Percentiles rank a stretch among this genome's conserved stretches.
Evolutionary conservation across 2,329 filamentous ascomycete genomes (phyloP).

Genomic region (Microcyclospora pomicola): DNA sequence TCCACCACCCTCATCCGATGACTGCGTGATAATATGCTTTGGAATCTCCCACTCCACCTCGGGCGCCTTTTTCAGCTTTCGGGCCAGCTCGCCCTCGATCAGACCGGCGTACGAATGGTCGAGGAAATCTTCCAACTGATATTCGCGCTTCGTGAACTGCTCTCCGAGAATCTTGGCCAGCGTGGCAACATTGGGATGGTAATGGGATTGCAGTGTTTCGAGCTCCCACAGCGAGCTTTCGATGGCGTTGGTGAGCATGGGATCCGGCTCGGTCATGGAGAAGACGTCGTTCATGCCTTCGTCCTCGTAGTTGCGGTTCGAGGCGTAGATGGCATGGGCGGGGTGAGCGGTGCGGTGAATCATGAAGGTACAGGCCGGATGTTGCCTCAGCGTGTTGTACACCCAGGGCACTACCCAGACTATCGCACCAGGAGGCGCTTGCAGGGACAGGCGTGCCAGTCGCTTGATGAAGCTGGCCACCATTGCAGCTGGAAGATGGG

Average conservation of each 20-base stretch:
- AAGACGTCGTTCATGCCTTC: slow-evolving; percentile 63
- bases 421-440: slow-evolving; percentile 77
- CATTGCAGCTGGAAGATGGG: slow-evolving; percentile 78
- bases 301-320: slow-evolving; percentile 30
- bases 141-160: slow-evolving; percentile 91
- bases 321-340: slow-evolving; percentile 17
- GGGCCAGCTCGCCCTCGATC: slow-evolving; percentile 68
- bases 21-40: slow-evolving; percentile 54
- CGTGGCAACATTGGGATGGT: slow-evolving; percentile 91
- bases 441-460: slow-evolving; percentile 70
- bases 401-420: slow-evolving; percentile 84
- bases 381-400: slow-evolving; percentile 84
- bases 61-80: slow-evolving; percentile 71
- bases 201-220: slow-evolving; percentile 79
- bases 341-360: slow-evolving; percentile 53
- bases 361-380: slow-evolving; percentile 91
- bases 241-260: slow-evolving; percentile 72
- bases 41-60: slow-evolving; percentile 93
- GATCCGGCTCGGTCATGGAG: slow-evolving; percentile 59
- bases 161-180: slow-evolving; percentile 87
- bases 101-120: slow-evolving; percentile 88
- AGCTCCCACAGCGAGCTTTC: slow-evolving; percentile 94
- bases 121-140: slow-evolving; percentile 92
- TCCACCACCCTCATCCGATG: slow-evolving; percentile 1
- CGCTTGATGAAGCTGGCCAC: slow-evolving; percentile 95